These are phyloP conservation scores for Jatropha multifida DNA, from an alignment of 441 rosid genomes.

Conservation along the genomic window DNA sequence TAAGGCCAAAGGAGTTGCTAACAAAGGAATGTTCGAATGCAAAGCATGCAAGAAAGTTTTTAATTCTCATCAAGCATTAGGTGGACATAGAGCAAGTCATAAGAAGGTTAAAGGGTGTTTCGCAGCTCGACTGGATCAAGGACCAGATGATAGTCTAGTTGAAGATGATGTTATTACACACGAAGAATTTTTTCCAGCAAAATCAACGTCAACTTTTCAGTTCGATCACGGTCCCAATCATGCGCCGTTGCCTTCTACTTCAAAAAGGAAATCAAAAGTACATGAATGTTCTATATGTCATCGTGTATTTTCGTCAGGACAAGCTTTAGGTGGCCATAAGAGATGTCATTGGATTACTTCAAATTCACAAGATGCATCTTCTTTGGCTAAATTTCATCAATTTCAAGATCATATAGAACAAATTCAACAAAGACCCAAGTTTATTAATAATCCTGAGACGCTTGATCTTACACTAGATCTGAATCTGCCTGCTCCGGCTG, in stretches of 20 bases:
- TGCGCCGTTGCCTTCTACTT: constrained; percentile 29
- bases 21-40: constrained; percentile 74
- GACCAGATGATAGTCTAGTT: constrained; percentile 37
- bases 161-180: constrained; percentile 53
- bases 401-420: constrained; percentile 48
- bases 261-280: constrained; percentile 67
- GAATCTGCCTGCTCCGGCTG: constrained; percentile 44
- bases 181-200: constrained; percentile 38
- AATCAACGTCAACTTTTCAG: constrained; percentile 35
- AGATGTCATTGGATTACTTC: constrained; percentile 98
- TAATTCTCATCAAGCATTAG: constrained; percentile 95
- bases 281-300: constrained; percentile 94
- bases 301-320: constrained; percentile 88
- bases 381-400: constrained; percentile 50
- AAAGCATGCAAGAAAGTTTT: constrained; percentile 96
- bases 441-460: constrained; percentile 31
- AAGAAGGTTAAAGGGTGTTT: constrained; percentile 98
- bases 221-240: constrained; percentile 35
- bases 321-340: constrained; percentile 95
- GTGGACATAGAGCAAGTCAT: constrained; percentile 99
- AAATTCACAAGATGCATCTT: constrained; percentile 47
- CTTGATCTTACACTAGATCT: constrained; percentile 52
- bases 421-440: constrained; percentile 43
- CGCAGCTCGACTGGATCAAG: constrained; percentile 63
- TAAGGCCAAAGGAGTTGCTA: constrained; percentile 42